These are phyloP conservation scores for Sporisorium reilianum DNA, from an alignment of 1,284 basidiomycete genomes.

Conservation along the genomic window DNA sequence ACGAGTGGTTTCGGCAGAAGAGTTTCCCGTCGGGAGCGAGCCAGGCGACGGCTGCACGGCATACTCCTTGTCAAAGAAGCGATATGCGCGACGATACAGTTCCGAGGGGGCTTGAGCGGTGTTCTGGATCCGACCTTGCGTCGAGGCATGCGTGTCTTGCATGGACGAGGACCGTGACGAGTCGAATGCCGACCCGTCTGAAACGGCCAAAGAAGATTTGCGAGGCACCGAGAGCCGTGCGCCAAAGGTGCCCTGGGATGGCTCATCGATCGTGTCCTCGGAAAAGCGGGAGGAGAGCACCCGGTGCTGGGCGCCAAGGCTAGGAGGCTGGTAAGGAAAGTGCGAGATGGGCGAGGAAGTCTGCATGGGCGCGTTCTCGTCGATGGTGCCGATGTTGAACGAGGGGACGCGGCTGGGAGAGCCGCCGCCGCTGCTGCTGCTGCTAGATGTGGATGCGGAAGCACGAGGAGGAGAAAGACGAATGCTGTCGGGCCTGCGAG, in stretches of 20 bases:
- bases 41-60: constrained; percentile 17
- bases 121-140: not conserved
- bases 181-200: constrained; percentile 10
- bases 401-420: constrained; percentile 35
- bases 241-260: constrained; percentile 35
- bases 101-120: constrained; percentile 15
- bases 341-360: constrained; percentile 31
- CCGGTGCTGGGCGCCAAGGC: constrained; percentile 9
- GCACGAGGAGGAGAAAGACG: constrained; percentile 36
- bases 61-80: constrained; percentile 49
- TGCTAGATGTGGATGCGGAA: constrained; percentile 17
- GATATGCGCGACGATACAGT: constrained; percentile 50
- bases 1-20: not conserved
- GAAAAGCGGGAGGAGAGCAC: constrained; percentile 38
- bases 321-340: constrained; percentile 24
- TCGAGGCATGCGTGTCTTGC: constrained; percentile 7
- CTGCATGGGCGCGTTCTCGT: constrained; percentile 23
- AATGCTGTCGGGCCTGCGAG: constrained; percentile 31
- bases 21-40: not conserved
- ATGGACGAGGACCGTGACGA: constrained; percentile 26
- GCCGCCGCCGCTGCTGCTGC: constrained; percentile 20
- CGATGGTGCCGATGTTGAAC: constrained; percentile 42
- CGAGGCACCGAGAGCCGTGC: constrained; percentile 13
- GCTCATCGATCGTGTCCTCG: constrained; percentile 46
- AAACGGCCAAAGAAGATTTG: constrained; percentile 22